Base-by-base conservation (phyloP, 345 rosid species). In the Toxicodendron radicans region DNA sequence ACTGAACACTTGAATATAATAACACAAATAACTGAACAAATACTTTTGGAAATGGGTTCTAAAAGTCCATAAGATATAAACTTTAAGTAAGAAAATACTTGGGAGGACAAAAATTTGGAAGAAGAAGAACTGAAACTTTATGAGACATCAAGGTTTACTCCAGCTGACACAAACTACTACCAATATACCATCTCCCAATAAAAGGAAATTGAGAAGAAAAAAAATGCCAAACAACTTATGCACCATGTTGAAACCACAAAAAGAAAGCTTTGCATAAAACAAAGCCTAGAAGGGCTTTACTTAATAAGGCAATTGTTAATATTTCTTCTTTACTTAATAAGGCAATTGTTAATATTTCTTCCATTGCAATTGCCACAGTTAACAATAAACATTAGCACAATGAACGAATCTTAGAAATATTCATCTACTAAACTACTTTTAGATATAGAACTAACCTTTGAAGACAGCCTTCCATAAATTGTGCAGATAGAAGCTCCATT, bases 401-500 rank as follows among this genome's bases (percentile, higher is more conserved):
- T 23, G 60, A 10, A n/a, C n/a, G 1, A 21, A 33, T 43, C 30
- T n/a, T 56, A 7, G 48, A n/a, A 59, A 48, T n/a, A 67, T 43
- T 58, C 21, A 43, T 23, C 24, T 21, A 23, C 62, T 64, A 60
- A 24, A 62, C 59, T 48, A 32, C 35, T 68, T 58, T 24, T 10
- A 60, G 65, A 24, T 9, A 72, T 43, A 41, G 46, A 67, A 71
- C 86, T 70, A 70, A 95, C 99, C 91, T 83, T 75, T 76, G 86
- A 75, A 69, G 68, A 17, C 68, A 58, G 78, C 73, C 72, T 73
- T 72, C 91, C 94, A 85, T 91, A 95, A 68, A 95, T 58, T 43
- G 75, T 76, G 82, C 98, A 91, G 70, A 90, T 87, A 69, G 41
- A 64, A 56, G 80, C 75, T 68, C 93, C 96, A 78, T 87, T 90